Percentiles rank a stretch among this genome's conserved stretches.
Conservation (phyloP, 2,329 filamentous ascomycete genomes). For the Fusarium decemcellulare region DNA sequence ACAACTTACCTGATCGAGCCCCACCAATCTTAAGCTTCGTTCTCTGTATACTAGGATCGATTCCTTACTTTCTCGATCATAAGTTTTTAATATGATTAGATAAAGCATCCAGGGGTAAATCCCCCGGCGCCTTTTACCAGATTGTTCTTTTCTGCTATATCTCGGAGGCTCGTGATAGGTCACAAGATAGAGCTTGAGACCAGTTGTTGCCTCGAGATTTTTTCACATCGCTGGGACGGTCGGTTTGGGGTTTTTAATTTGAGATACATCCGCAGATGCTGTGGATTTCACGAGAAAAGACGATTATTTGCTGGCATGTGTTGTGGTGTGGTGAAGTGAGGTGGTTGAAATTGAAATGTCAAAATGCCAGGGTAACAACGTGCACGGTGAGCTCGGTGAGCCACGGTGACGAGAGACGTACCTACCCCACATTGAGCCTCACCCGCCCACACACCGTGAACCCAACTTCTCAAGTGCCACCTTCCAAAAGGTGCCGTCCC, state of each 20-base stretch:
- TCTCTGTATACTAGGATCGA: slow-evolving; percentile 23
- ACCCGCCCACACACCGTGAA: slow-evolving; percentile 26
- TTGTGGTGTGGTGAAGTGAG: background rate
- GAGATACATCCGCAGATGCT: background rate
- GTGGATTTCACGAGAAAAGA: background rate
- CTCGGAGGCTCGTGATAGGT: background rate
- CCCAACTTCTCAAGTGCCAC: slow-evolving; percentile 35
- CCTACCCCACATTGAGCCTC: slow-evolving; percentile 44
- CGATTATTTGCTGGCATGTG: no score
- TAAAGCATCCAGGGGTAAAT: background rate
- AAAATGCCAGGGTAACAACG: background rate
- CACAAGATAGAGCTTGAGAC: background rate
- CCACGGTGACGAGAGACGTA: slow-evolving; percentile 19
- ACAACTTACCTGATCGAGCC: background rate
- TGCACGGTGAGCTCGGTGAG: slow-evolving; percentile 17
- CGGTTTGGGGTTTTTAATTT: slow-evolving; percentile 17
- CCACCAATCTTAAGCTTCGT: slow-evolving; percentile 8
- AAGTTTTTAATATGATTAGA: slow-evolving; percentile 28
- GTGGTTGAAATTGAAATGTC: background rate
- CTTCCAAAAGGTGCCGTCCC: slow-evolving; percentile 29
- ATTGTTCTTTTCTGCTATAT: slow-evolving; percentile 4
- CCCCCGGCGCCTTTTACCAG: background rate
- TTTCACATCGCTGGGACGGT: background rate
- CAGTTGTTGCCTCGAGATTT: background rate
- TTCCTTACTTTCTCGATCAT: slow-evolving; percentile 12